Conservation (phyloP, 495 filamentous ascomycete genomes). For the Hyaloscypha finlandica region DNA sequence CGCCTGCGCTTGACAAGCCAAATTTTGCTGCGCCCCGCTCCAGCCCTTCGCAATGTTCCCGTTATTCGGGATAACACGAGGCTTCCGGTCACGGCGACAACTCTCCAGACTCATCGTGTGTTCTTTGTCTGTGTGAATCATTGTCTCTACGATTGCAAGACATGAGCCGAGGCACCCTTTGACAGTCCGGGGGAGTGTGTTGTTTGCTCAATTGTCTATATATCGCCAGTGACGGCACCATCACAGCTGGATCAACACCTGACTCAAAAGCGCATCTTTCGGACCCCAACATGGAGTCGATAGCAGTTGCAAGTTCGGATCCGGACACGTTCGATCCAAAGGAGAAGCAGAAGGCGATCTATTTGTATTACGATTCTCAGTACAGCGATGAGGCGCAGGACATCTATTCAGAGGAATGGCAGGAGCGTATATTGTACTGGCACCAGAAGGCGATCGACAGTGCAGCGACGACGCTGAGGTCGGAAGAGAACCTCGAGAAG, state of each 20-base stretch:
- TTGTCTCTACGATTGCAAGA: not conserved
- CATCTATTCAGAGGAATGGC: constrained; percentile 18
- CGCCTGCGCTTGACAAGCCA: not conserved
- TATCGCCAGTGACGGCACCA: not conserved
- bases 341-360: constrained; percentile 14
- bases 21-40: not conserved
- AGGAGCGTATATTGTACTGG: constrained; percentile 13
- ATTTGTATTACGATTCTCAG: constrained; percentile 12
- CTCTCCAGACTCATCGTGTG: not conserved
- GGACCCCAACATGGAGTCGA: constrained; percentile 7
- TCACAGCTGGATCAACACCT: not conserved
- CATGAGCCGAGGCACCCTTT: not conserved
- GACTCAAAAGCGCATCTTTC: not conserved
- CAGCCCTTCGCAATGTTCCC: not conserved
- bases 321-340: constrained; percentile 10
- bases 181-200: not conserved
- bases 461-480: not conserved
- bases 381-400: constrained; percentile 19
- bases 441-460: constrained; percentile 9
- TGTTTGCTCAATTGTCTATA: not conserved
- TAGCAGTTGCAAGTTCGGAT: not conserved
- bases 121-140: not conserved
- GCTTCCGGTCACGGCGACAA: not conserved
- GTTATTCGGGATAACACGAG: not conserved
- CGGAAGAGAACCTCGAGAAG: constrained; percentile 4